Base-by-base conservation (phyloP, 2,329 filamentous ascomycete genomes). In the Ascochyta viciae-villosae region DNA sequence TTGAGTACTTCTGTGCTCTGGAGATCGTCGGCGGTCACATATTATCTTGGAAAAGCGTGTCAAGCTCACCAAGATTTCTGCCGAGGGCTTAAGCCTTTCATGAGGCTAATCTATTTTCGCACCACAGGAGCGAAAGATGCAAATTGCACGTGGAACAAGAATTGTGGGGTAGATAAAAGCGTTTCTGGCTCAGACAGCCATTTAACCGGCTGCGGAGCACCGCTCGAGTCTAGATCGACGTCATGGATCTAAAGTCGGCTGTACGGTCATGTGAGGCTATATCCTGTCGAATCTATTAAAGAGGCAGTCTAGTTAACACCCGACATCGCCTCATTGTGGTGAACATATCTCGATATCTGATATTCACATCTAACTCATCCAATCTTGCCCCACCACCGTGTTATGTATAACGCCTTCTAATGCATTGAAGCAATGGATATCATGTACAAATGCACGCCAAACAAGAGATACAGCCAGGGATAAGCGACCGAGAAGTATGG, bases 51-150 rank as follows among this genome's bases (percentile, higher is more conserved):
- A 23, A 7, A 16, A 16, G 15, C 2, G n/a, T 16, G 46, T 53
- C 43, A 62, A 62, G 61, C 60, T 56, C 49, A 42, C 51, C 56
- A 66, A 67, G 62, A 35, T n/a, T 35, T 46, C 31, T 43, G 53
- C 58, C 49, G 60, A 50, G 39, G 16, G 40, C 12, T 31, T 48
- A 62, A 60, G 57, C 58, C 54, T 58, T 27, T 27, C 34, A 40
- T 50, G 53, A 62, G 57, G 49, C 47, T 54, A 60, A 55, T 59
- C 53, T 52, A 64, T 49, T 44, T 10, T 41, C 51, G 51, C 43
- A 16, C 15, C 15, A 35, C n/a, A 35, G 33, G 33, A 35, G 33
- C n/a, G 8, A 15, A n/a, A 24, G 16, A 39, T 6, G 19, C 34
- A 37, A 37, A 37, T 4, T 37, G 6, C 19, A 19, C n/a, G n/a